phyloP scores from a whole-genome alignment of 495 filamentous ascomycete species.

The Tuber aestivum region DNA sequence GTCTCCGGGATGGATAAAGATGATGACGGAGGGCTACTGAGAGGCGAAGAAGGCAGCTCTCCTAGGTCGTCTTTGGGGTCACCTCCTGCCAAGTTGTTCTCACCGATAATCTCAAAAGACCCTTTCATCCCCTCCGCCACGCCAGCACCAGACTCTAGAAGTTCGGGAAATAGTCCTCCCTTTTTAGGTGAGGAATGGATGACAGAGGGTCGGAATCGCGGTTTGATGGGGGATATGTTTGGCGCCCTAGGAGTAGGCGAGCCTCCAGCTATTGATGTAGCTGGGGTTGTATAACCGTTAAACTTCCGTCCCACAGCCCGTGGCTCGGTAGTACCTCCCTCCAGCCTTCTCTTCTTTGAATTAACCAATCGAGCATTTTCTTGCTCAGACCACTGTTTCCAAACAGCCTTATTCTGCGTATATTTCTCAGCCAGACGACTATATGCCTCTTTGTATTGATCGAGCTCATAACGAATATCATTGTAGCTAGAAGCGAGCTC shows the following conservation, averaged over 20 bases:
- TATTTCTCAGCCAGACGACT: constrained; percentile 33
- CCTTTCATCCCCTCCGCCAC: neutral
- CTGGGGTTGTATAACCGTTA: constrained; percentile 23
- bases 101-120: neutral
- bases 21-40: neutral
- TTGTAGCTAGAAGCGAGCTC: constrained; percentile 30
- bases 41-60: constrained; percentile 1
- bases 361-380: constrained; percentile 28
- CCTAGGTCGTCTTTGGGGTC: neutral
- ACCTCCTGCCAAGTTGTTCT: neutral
- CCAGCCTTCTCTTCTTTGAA: constrained; percentile 26
- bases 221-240: constrained; percentile 26
- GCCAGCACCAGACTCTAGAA: neutral
- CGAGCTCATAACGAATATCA: constrained; percentile 19
- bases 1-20: constrained; percentile 24
- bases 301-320: constrained; percentile 5
- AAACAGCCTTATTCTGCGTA: constrained; percentile 35
- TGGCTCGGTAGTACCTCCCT: constrained; percentile 3
- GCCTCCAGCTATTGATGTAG: constrained; percentile 10
- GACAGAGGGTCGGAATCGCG: constrained; percentile 9
- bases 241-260: constrained; percentile 13
- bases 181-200: constrained; percentile 8
- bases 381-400: constrained; percentile 34
- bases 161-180: constrained; percentile 17
- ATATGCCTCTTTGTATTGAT: constrained; percentile 36